A percentile compares a stretch with the other conserved stretches of the same genome.
Evolutionary conservation across 306 rosid genomes (phyloP).

Genomic region (Rosa persica): DNA sequence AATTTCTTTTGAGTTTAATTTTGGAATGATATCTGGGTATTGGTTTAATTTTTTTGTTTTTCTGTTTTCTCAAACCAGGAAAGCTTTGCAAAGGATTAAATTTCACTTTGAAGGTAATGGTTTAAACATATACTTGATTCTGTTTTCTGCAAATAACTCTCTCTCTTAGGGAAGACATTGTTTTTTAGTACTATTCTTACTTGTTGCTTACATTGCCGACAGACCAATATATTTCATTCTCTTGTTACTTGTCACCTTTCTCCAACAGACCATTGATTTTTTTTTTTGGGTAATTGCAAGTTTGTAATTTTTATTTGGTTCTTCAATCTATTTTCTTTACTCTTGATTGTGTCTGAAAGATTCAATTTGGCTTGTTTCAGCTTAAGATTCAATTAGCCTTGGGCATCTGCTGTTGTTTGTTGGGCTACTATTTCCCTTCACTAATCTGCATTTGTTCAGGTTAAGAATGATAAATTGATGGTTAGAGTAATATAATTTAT

Average conservation of each 20-base stretch:
- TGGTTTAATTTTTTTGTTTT: too few species aligned
- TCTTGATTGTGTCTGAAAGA: slow-evolving; percentile 1
- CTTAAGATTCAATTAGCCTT: background rate
- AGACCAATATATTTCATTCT: background rate
- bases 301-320: slow-evolving; percentile 88
- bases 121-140: too few species aligned
- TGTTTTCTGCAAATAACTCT: too few species aligned
- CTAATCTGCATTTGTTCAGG: background rate
- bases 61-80: too few species aligned
- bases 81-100: too few species aligned
- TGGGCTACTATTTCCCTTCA: background rate
- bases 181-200: background rate
- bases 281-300: slow-evolving; percentile 49
- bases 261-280: too few species aligned
- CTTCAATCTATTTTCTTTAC: slow-evolving; percentile 62
- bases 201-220: background rate
- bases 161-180: background rate
- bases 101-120: too few species aligned
- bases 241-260: background rate
- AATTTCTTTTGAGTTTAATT: too few species aligned
- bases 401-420: background rate
- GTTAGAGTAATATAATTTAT: background rate
- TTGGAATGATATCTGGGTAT: too few species aligned
- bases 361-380: background rate
- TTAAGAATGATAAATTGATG: background rate